A percentile compares a stretch with the other conserved stretches of the same genome.
These are phyloP conservation scores for Cordyceps sp. DNA, from an alignment of 2,329 filamentous ascomycete species.

Conservation along the genomic window DNA sequence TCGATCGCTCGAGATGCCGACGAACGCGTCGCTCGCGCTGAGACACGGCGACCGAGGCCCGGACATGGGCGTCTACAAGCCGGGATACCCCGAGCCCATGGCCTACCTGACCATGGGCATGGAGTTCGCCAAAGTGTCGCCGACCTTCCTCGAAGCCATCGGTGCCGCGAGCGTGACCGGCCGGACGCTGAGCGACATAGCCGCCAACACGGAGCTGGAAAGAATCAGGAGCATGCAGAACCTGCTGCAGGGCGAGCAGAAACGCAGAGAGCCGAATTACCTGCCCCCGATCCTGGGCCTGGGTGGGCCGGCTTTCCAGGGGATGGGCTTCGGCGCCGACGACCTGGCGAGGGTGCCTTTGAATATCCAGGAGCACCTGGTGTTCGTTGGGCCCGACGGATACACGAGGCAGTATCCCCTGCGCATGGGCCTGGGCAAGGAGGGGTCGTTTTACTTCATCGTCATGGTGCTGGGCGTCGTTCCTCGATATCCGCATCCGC, in stretches of 20 bases:
- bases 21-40: constrained; percentile 26
- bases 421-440: constrained; percentile 40
- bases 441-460: constrained; percentile 45
- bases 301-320: constrained; percentile 36
- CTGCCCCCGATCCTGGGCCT: constrained; percentile 45
- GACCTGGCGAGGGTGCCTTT: constrained; percentile 34
- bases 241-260: constrained; percentile 39
- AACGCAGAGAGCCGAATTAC: constrained; percentile 42
- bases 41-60: constrained; percentile 32
- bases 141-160: constrained; percentile 36
- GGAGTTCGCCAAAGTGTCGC: constrained; percentile 39
- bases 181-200: constrained; percentile 36
- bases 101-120: constrained; percentile 43
- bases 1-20: constrained; percentile 37
- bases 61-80: constrained; percentile 33
- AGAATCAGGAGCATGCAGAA: constrained; percentile 32
- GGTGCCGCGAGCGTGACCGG: constrained; percentile 29
- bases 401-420: constrained; percentile 31
- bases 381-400: constrained; percentile 34
- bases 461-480: constrained; percentile 28
- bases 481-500: constrained; percentile 22
- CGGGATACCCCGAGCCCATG: constrained; percentile 27
- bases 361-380: constrained; percentile 36
- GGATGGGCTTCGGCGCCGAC: constrained; percentile 34
- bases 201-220: constrained; percentile 32